Evolutionary conservation across 108 stramenopile species (phyloP).

Genomic region (Nitzschia sp.): DNA sequence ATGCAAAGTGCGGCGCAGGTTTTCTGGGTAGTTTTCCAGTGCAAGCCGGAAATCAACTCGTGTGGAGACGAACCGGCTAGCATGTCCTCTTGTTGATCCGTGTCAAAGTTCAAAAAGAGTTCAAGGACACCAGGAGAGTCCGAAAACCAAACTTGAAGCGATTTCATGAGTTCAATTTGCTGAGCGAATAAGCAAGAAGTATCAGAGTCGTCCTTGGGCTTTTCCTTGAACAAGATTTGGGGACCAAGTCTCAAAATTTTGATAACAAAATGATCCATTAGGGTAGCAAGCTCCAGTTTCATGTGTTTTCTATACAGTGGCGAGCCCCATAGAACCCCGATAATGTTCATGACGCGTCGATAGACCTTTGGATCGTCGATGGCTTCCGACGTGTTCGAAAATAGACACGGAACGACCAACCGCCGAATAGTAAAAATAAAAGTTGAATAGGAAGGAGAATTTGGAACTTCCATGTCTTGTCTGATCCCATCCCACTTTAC

Average conservation of each 20-base stretch:
- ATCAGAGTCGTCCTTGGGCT: constrained; percentile 8
- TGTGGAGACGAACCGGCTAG: constrained; percentile 12
- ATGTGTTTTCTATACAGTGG: constrained; percentile 61
- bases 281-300: constrained; percentile 82
- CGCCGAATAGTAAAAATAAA: constrained; percentile 84
- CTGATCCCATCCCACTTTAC: constrained; percentile 38
- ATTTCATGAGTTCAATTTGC: constrained; percentile 71
- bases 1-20: constrained; percentile 69
- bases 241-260: constrained; percentile 72
- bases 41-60: constrained; percentile 43
- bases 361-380: constrained; percentile 74
- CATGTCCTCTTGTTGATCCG: constrained; percentile 39
- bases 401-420: constrained; percentile 76
- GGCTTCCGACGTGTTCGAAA: constrained; percentile 73
- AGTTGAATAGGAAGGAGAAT: constrained; percentile 39
- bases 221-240: constrained; percentile 49
- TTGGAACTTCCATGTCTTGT: constrained; percentile 21
- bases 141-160: constrained; percentile 79
- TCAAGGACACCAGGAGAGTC: constrained; percentile 61
- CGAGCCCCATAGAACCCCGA: constrained; percentile 73
- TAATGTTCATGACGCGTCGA: constrained; percentile 63
- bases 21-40: constrained; percentile 70
- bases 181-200: constrained; percentile 61
- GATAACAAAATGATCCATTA: constrained; percentile 84
- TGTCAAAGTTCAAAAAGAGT: constrained; percentile 81